These are phyloP conservation scores for Artemisia annua DNA, from an alignment of 129 eudicot genomes.

Conservation along the genomic window DNA sequence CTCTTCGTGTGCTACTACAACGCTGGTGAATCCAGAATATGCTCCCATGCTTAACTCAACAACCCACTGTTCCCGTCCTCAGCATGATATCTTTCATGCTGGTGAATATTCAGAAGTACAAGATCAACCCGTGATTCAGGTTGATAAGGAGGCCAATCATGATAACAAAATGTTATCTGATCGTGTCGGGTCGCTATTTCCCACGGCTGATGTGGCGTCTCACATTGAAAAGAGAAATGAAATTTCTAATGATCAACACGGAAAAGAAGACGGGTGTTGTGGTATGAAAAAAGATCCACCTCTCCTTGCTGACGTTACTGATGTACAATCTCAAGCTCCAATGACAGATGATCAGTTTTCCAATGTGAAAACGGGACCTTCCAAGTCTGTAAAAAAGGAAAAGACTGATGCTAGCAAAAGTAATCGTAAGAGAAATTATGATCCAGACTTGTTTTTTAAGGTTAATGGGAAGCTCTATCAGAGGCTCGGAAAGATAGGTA, in stretches of 20 bases:
- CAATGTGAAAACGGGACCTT: conserved; percentile 47
- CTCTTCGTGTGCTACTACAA: conserved; percentile 71
- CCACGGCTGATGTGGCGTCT: not conserved
- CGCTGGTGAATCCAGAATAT: conserved; percentile 61
- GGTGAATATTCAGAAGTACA: not conserved
- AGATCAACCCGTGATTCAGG: conserved; percentile 13
- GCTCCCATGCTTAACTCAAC: conserved; percentile 78
- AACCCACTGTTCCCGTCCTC: conserved; percentile 44
- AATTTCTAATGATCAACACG: conserved; percentile 26
- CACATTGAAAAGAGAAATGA: conserved; percentile 31
- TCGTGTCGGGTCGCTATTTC: conserved; percentile 12
- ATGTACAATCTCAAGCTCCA: conserved; percentile 52
- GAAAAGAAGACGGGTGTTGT: conserved; percentile 31
- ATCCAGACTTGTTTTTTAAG: conserved; percentile 85
- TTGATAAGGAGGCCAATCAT: conserved; percentile 28
- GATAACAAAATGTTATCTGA: conserved; percentile 33
- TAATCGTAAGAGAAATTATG: conserved; percentile 72
- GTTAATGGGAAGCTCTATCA: conserved; percentile 95
- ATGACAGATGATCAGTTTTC: conserved; percentile 38
- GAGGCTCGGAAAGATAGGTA: conserved; percentile 99
- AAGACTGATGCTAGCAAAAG: conserved; percentile 52
- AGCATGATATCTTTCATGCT: not conserved
- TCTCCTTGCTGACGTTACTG: conserved; percentile 32
- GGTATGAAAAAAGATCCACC: conserved; percentile 37
- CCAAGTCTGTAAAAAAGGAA: conserved; percentile 56